These are phyloP conservation scores for Aaosphaeria pasadenensis DNA, from an alignment of 2,329 filamentous ascomycete species.

Conservation along the genomic window DNA sequence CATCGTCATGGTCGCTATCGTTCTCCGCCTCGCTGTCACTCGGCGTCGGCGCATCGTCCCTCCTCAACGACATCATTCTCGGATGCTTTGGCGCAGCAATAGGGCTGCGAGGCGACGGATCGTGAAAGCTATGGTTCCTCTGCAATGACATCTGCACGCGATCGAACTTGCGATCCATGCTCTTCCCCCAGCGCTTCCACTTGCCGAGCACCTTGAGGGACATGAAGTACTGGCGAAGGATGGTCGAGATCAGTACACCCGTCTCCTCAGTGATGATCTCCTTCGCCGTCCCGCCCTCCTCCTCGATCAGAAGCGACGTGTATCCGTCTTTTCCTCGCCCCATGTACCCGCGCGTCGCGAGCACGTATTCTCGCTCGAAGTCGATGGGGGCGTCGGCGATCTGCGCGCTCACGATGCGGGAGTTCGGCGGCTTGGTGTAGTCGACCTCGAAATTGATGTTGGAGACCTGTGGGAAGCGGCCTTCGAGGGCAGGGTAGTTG, in stretches of 20 bases:
- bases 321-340: slow-evolving; percentile 84
- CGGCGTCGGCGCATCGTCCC: neutral
- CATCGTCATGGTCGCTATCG: slow-evolving; percentile 35
- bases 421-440: slow-evolving; percentile 56
- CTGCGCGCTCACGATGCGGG: slow-evolving; percentile 61
- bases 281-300: slow-evolving; percentile 72
- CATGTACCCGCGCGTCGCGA: slow-evolving; percentile 88
- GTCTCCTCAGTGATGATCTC: slow-evolving; percentile 84
- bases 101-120: slow-evolving; percentile 14
- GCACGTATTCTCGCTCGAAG: slow-evolving; percentile 61
- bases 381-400: slow-evolving; percentile 64
- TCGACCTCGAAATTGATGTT: slow-evolving; percentile 77
- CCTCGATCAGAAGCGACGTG: slow-evolving; percentile 68
- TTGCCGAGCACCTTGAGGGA: slow-evolving; percentile 75
- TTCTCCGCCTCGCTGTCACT: neutral
- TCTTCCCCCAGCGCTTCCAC: slow-evolving; percentile 70
- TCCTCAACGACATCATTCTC: neutral
- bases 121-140: slow-evolving; percentile 48
- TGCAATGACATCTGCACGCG: slow-evolving; percentile 62
- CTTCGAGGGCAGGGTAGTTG: slow-evolving; percentile 75
- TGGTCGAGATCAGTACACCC: slow-evolving; percentile 79
- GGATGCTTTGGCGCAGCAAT: neutral
- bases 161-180: slow-evolving; percentile 63
- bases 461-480: slow-evolving; percentile 79
- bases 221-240: slow-evolving; percentile 90